phyloP scores from a whole-genome alignment of 2,329 filamentous ascomycete species.

The Talaromyces sp. region DNA sequence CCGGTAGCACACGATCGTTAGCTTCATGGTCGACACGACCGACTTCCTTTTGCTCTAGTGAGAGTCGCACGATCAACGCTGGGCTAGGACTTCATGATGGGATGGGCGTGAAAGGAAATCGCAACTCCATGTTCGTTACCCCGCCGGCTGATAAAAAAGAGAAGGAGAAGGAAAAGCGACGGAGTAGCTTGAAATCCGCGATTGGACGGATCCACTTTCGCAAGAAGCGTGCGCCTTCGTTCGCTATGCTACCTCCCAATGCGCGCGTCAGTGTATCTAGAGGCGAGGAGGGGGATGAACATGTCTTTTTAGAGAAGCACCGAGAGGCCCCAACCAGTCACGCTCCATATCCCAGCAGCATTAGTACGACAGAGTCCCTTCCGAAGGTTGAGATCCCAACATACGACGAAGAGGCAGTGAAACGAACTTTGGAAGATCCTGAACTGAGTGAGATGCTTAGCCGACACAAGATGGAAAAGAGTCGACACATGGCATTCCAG shows the following conservation, averaged over 20 bases:
- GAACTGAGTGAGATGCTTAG: conserved; percentile 36
- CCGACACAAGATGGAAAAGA: conserved; percentile 32
- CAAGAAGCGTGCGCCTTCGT: conserved; percentile 35
- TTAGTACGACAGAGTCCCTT: conserved; percentile 20
- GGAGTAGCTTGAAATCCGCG: conserved; percentile 36
- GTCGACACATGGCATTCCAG: conserved; percentile 40
- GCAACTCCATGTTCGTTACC: conserved; percentile 32
- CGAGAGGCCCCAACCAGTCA: conserved; percentile 6
- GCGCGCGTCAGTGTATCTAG: conserved; percentile 32
- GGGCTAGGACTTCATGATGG: conserved; percentile 21
- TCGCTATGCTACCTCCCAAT: conserved; percentile 30
- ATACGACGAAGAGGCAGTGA: conserved; percentile 38
- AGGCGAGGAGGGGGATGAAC: conserved; percentile 28
- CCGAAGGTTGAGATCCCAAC: conserved; percentile 37
- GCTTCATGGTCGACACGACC: conserved; percentile 44
- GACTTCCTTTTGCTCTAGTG: conserved; percentile 42
- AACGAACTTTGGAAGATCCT: conserved; percentile 37
- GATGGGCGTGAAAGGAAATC: conserved; percentile 17
- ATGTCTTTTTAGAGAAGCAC: conserved; percentile 40
- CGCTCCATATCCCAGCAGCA: conserved; percentile 4
- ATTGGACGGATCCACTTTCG: conserved; percentile 42
- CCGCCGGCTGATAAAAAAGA: conserved; percentile 33
- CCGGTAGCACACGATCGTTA: conserved; percentile 41
- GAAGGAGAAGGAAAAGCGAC: conserved; percentile 35
- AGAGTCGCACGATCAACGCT: conserved; percentile 27